phyloP scores from a whole-genome alignment of 768 basidiomycete genomes.

The Hydnomerulius pinastri region DNA sequence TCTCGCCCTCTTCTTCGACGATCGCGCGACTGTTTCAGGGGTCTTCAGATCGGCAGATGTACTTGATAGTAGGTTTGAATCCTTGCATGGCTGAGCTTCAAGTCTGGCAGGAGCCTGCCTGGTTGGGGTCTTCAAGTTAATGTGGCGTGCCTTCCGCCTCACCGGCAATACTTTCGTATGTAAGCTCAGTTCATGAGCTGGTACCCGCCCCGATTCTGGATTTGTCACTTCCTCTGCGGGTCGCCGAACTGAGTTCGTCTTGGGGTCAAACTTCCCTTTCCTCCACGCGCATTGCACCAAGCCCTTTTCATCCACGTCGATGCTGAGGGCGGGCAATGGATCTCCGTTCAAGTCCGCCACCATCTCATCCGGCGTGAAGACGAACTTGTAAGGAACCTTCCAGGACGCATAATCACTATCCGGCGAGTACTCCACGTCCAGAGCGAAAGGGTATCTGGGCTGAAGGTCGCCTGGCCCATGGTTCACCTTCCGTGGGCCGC shows the following conservation, averaged over 20 bases:
- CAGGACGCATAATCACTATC: background rate
- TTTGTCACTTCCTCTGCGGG: background rate
- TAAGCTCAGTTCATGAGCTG: background rate
- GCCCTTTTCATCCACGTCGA: constrained; percentile 2
- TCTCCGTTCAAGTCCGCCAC: background rate
- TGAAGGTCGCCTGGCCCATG: background rate
- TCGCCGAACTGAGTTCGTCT: background rate
- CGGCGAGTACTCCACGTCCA: background rate
- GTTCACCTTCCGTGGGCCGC: background rate
- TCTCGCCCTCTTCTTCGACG: background rate
- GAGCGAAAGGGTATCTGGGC: background rate
- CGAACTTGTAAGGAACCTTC: constrained; percentile 2
- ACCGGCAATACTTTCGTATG: background rate
- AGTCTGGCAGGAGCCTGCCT: background rate
- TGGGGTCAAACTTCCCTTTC: background rate
- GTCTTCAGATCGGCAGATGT: background rate
- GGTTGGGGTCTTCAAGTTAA: constrained; percentile 2
- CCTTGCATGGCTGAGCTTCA: background rate
- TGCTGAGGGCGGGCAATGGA: background rate
- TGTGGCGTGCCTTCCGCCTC: constrained; percentile 7
- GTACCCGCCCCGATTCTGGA: background rate
- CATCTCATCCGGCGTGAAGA: constrained; percentile 5
- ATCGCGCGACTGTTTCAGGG: background rate
- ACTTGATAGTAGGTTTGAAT: background rate
- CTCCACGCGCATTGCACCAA: background rate